These are phyloP conservation scores for Kentomonas sorsogonicus DNA, from an alignment of 208 protist genomes.

Conservation along the genomic window DNA sequence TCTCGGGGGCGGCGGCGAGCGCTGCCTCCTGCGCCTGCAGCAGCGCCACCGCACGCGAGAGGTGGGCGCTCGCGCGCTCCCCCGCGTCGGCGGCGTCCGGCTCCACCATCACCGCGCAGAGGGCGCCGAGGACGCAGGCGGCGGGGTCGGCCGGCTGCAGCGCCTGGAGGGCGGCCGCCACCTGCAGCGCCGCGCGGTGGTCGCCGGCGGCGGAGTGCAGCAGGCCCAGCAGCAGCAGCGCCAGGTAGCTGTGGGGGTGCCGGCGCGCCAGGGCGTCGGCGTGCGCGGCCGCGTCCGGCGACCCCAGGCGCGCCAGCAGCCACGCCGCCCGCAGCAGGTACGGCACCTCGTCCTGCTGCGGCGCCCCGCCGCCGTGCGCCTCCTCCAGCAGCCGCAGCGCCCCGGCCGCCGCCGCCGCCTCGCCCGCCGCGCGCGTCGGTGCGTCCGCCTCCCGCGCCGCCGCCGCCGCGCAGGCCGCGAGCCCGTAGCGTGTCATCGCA, in stretches of 20 bases:
- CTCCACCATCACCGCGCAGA: conserved; percentile 18
- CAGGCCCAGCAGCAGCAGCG: conserved; percentile 50
- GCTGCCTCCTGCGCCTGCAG: conserved; percentile 18
- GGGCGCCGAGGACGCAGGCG: conserved; percentile 31
- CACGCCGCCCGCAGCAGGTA: conserved; percentile 44
- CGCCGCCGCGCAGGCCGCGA: too few species aligned
- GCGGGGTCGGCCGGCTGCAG: conserved; percentile 39
- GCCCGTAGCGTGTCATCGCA: conserved; percentile 28
- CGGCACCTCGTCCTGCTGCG: conserved; percentile 20
- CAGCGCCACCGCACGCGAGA: conserved; percentile 29
- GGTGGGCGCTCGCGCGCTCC: conserved; percentile 36
- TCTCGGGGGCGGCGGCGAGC: conserved; percentile 6
- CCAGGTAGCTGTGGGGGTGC: conserved; percentile 38
- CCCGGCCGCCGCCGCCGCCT: too few species aligned
- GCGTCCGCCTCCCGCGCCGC: too few species aligned
- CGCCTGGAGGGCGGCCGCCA: conserved; percentile 27
- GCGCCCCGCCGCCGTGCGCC: conserved; percentile 8
- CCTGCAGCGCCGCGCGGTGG: conserved; percentile 30
- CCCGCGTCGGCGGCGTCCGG: conserved; percentile 9
- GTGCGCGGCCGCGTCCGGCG: conserved; percentile 15
- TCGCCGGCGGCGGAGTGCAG: conserved; percentile 44
- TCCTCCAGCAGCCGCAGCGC: too few species aligned
- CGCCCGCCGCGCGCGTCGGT: conserved; percentile 16
- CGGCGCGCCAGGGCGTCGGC: conserved; percentile 26
- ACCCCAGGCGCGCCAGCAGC: conserved; percentile 50